Evolutionary conservation across 345 rosid genomes (phyloP).

Genomic region (Brassica carinata): DNA sequence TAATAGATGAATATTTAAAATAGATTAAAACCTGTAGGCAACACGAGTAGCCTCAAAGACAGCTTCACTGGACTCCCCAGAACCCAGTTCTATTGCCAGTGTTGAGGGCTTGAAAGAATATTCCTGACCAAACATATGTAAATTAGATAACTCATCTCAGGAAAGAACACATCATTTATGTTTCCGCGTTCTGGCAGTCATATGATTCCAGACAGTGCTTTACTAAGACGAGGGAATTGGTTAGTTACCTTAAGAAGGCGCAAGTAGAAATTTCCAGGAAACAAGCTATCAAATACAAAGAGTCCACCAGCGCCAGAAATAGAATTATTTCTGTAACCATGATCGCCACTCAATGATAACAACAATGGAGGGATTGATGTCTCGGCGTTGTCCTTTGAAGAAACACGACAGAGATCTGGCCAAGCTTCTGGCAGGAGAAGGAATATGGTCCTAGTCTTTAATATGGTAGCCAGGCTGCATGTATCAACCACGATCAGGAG

Average conservation of each 20-base stretch:
- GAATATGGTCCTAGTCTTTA: slow-evolving; percentile 64
- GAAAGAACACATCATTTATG: background rate
- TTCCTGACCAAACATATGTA: slow-evolving; percentile 53
- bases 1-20: no score
- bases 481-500: slow-evolving; percentile 28
- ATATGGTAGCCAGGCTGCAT: slow-evolving; percentile 93
- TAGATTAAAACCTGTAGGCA: slow-evolving; percentile 77
- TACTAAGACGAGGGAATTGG: background rate
- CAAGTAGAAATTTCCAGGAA: slow-evolving; percentile 92
- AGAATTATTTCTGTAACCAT: slow-evolving; percentile 91
- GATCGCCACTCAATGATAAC: slow-evolving; percentile 94
- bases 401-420: slow-evolving; percentile 77
- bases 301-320: slow-evolving; percentile 74
- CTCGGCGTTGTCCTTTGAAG: slow-evolving; percentile 61
- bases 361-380: slow-evolving; percentile 71
- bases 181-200: background rate
- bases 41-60: slow-evolving; percentile 85
- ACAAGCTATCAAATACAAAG: slow-evolving; percentile 79
- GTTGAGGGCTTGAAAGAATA: slow-evolving; percentile 91
- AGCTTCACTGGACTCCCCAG: slow-evolving; percentile 78
- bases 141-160: background rate
- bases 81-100: slow-evolving; percentile 84
- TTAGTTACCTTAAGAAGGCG: slow-evolving; percentile 89
- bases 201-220: background rate
- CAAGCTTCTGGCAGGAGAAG: slow-evolving; percentile 91